phyloP scores from a whole-genome alignment of 2,329 filamentous ascomycete species.

The Epichloe scottii region DNA sequence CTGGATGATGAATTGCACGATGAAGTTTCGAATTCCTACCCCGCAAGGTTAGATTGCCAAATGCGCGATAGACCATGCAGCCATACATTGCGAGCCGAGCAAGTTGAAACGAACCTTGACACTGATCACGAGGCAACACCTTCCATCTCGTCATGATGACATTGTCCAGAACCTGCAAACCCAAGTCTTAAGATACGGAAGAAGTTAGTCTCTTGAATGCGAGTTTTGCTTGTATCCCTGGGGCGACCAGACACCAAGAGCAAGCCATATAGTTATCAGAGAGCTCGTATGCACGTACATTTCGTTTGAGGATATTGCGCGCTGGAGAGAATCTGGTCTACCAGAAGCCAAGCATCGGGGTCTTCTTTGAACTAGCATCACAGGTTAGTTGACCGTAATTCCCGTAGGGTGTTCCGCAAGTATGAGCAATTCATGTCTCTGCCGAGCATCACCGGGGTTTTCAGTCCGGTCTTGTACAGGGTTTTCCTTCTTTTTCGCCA shows the following conservation, averaged over 20 bases:
- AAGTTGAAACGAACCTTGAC: slow-evolving; percentile 52
- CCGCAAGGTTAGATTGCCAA: slow-evolving; percentile 1
- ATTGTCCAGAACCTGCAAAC: slow-evolving; percentile 91
- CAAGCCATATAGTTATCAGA: not conserved
- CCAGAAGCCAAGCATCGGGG: slow-evolving; percentile 92
- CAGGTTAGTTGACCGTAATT: slow-evolving; percentile 8
- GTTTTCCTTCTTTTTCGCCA: not conserved
- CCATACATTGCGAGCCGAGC: not conserved
- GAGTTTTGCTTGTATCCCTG: not conserved
- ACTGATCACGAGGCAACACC: slow-evolving; percentile 89
- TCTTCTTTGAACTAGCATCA: slow-evolving; percentile 85
- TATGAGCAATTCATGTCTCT: not conserved
- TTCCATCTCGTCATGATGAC: slow-evolving; percentile 99
- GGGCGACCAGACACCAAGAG: not conserved
- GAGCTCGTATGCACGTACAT: slow-evolving; percentile 44
- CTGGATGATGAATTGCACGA: slow-evolving; percentile 96
- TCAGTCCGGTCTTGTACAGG: not conserved
- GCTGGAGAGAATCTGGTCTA: slow-evolving; percentile 91
- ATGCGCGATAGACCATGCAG: not conserved
- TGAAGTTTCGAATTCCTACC: slow-evolving; percentile 92
- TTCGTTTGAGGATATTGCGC: slow-evolving; percentile 93
- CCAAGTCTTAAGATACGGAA: slow-evolving; percentile 51
- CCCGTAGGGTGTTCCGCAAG: not conserved
- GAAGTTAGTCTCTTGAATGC: slow-evolving; percentile 10
- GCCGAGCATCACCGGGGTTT: not conserved